Evolutionary conservation across 106 monocot genomes (phyloP).

Genomic region (Narthecium ossifragum): DNA sequence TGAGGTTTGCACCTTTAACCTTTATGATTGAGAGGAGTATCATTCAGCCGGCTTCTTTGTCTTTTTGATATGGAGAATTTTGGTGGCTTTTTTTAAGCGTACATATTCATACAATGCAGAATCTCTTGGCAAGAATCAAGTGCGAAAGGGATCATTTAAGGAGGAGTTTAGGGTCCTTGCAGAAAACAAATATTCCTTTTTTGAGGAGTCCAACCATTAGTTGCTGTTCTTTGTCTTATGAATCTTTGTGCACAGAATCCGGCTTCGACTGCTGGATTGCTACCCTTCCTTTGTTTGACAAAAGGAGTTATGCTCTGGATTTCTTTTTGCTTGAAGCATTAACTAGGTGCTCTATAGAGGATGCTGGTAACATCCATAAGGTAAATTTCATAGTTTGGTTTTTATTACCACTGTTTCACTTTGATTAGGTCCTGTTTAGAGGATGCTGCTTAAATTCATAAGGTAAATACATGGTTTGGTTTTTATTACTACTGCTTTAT

Average conservation of each 20-base stretch:
- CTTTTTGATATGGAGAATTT: too few relatives aligned
- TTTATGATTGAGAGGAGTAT: too few relatives aligned
- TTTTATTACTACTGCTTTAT: too few relatives aligned
- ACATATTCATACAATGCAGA: too few relatives aligned
- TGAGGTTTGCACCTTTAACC: constrained; percentile 46
- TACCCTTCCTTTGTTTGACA: constrained; percentile 46
- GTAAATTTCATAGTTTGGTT: constrained; percentile 18
- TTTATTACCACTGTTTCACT: too few relatives aligned
- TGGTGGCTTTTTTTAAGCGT: too few relatives aligned
- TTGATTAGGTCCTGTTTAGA: too few relatives aligned
- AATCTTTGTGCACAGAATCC: constrained; percentile 19
- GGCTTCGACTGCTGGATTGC: constrained; percentile 51
- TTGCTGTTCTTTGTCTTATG: constrained; percentile 50
- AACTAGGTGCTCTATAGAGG: constrained; percentile 20
- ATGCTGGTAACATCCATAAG: constrained; percentile 32
- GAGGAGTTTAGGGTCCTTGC: too few relatives aligned
- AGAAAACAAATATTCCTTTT: constrained; percentile 4
- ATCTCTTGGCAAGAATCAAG: constrained; percentile 33
- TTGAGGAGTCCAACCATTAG: constrained; percentile 1
- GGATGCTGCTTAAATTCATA: too few relatives aligned
- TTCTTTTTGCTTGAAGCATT: constrained; percentile 46
- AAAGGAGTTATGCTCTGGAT: constrained; percentile 53
- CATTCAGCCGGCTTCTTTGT: too few relatives aligned
- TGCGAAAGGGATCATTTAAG: too few relatives aligned
- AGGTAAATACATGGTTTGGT: too few relatives aligned